These are phyloP conservation scores for Edaphochlamys debaryana DNA, from an alignment of 139 green algal species.

Conservation along the genomic window DNA sequence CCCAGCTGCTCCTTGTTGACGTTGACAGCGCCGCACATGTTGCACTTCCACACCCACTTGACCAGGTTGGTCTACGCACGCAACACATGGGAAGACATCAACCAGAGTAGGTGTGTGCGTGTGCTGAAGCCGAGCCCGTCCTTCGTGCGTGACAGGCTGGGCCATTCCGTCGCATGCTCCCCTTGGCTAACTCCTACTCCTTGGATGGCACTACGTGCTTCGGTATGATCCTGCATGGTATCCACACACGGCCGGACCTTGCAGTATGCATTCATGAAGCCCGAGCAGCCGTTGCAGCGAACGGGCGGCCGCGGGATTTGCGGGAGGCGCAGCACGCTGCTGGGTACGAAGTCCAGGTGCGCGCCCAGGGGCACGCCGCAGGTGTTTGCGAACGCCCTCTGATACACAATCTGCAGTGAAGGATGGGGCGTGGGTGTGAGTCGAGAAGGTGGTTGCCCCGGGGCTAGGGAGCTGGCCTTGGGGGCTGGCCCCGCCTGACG, in stretches of 20 bases:
- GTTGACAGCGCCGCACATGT: constrained; percentile 24
- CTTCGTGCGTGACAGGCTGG: too few species aligned
- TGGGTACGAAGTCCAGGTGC: constrained; percentile 19
- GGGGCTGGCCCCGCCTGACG: too few species aligned
- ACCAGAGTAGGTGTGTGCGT: too few species aligned
- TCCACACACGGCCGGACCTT: not conserved
- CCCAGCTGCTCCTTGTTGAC: constrained; percentile 24
- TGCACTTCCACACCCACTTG: constrained; percentile 38
- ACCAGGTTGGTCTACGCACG: constrained; percentile 22
- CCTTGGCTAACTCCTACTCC: too few species aligned
- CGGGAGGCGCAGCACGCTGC: not conserved
- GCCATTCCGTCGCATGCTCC: too few species aligned
- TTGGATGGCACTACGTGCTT: too few species aligned
- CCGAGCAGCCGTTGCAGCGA: constrained; percentile 29
- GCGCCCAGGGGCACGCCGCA: constrained; percentile 26
- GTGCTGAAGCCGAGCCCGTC: too few species aligned
- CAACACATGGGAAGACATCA: not conserved
- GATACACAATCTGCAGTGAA: constrained; percentile 34
- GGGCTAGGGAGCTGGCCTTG: too few species aligned
- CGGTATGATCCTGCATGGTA: too few species aligned
- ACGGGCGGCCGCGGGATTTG: not conserved
- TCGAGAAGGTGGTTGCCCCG: too few species aligned
- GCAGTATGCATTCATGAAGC: constrained; percentile 40
- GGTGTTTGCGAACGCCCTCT: constrained; percentile 32
- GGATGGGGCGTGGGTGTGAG: too few species aligned